Conservation (phyloP, 2,329 filamentous ascomycete genomes). For the Keithomyces neogunnii region DNA sequence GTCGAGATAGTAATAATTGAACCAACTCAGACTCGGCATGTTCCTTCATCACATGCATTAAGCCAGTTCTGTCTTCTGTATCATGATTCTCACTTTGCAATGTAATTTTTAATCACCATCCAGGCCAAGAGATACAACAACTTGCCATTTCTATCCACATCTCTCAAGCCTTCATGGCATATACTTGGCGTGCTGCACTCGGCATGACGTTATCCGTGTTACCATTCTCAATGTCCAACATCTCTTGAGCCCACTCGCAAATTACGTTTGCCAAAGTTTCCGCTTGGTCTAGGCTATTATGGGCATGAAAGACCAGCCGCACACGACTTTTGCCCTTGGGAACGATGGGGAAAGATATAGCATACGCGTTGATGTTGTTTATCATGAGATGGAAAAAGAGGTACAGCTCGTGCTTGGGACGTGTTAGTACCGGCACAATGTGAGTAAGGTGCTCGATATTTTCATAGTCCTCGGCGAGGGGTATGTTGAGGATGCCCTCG, state of each 20-base stretch:
- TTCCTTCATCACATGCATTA: no score
- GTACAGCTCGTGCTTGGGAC: conserved; percentile 14
- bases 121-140: no score
- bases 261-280: conserved; percentile 6
- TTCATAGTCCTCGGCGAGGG: conserved; percentile 19
- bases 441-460: conserved; percentile 16
- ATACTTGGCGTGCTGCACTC: neutral
- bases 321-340: conserved; percentile 28
- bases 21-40: no score
- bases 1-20: no score
- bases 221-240: conserved; percentile 7
- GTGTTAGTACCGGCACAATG: conserved; percentile 20
- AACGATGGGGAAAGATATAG: conserved; percentile 30
- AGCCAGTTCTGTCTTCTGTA: no score
- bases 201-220: neutral
- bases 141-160: no score
- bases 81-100: no score
- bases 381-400: conserved; percentile 17
- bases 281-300: conserved; percentile 28
- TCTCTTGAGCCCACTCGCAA: conserved; percentile 10
- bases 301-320: conserved; percentile 30
- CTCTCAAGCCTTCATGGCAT: neutral
- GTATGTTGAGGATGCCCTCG: conserved; percentile 18
- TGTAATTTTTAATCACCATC: no score
- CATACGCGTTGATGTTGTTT: conserved; percentile 10